Base-by-base conservation (phyloP, 768 basidiomycete genomes). In the Sutorius australiensis region DNA sequence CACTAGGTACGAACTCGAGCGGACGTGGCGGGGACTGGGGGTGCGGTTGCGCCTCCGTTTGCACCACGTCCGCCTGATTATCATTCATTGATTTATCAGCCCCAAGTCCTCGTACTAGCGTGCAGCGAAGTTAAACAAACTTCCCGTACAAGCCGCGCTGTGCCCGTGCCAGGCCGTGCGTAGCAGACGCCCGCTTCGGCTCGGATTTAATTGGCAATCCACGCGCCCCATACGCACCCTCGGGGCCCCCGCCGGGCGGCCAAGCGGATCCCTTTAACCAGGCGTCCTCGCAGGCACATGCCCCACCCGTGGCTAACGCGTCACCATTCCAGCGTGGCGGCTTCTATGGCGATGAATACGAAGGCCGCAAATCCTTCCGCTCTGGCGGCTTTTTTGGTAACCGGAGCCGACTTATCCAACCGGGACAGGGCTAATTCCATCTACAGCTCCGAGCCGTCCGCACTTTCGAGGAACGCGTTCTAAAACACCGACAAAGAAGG, bases 401-500 rank as follows among this genome's bases (percentile, higher is more conserved):
- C 8, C 82, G 84, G 7, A 92, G 86, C 62, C 78, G 86, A 48
- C 80, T 88, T 48, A 91, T 87, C 83, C 50, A 80, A 88, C 55
- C 80, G 84, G 28, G 89, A 89, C 54, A 91, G 92, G 40, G 79
- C 84, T 0, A 77, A 77, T 42, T 92, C 90, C 0, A 88, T 89
- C 63, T 86, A 89, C 59, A 92, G 93, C 4, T 90, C 90, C 3
- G 94, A 97, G 65, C 89, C 89, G 0, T 98, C 97, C 62, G 95
- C 94, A 0, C 95, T 94, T 0, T 93, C 91, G 0, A 74, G 92
- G 31, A 93, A 94, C 61, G 97, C 95, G 95, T 97, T 98, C 80
- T 86, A 89, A 58, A 84, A 83, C 55, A 78, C 83, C 1, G 87
- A 92, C 56, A 87, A 84, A 66, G 81, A 84, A 56, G 85, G 79